Conservation (phyloP, 352 stramenopile genomes). For the Phytophthora citricola region DNA sequence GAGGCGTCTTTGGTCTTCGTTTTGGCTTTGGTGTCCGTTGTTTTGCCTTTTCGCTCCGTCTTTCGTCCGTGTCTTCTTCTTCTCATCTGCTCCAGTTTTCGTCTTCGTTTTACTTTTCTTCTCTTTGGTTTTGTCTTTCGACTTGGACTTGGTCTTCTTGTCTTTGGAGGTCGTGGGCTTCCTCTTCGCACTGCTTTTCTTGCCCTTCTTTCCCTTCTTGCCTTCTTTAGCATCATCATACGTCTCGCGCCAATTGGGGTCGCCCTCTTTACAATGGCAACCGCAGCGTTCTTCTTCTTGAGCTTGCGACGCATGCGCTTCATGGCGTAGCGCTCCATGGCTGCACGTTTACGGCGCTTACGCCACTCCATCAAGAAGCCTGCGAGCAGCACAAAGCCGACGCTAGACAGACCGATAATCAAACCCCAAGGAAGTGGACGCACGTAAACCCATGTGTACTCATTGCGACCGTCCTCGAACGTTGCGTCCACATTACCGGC, state of each 20-base stretch:
- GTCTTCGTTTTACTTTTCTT: conserved; percentile 5
- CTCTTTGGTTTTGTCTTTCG: conserved; percentile 24
- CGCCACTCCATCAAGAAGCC: conserved; percentile 92
- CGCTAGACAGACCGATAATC: conserved; percentile 84
- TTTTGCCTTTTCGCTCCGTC: conserved; percentile 21
- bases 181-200: conserved; percentile 37
- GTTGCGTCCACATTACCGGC: conserved; percentile 92
- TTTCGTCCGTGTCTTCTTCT: conserved; percentile 19
- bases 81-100: conserved; percentile 1
- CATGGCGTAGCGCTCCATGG: conserved; percentile 95
- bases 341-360: conserved; percentile 88
- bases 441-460: conserved; percentile 94
- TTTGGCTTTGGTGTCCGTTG: conserved; percentile 1
- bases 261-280: conserved; percentile 77
- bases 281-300: conserved; percentile 87
- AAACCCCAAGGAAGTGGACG: conserved; percentile 90
- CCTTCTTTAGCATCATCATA: conserved; percentile 69
- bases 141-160: conserved; percentile 32
- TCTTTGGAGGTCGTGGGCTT: conserved; percentile 31
- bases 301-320: conserved; percentile 95
- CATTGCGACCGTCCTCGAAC: conserved; percentile 88
- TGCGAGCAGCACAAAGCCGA: conserved; percentile 78
- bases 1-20: background rate
- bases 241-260: conserved; percentile 81
- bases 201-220: conserved; percentile 60